Evolutionary conservation across 176 grass and related monocot genomes (phyloP), one percentile per base, ranked within the genome.

Genomic region (Cenchrus purpureus): DNA sequence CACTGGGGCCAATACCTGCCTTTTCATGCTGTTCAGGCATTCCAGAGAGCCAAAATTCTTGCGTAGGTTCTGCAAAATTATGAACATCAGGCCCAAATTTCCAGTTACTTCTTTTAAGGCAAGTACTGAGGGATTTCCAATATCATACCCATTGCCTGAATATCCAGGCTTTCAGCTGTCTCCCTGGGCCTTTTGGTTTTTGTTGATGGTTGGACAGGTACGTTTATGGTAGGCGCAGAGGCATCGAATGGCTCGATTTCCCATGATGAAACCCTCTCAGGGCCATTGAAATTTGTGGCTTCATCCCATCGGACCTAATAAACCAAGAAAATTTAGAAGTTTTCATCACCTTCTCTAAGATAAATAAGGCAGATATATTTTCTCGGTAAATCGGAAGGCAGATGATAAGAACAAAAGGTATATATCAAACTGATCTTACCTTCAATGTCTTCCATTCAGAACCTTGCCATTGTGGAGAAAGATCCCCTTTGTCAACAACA

Each of bases 261-360:
- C 97, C 97, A 99, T 69, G 91, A 90, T 40, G 91, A 99, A 81
- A 99, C 91, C 81, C 87, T 99, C 58, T 89, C 97, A 48, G 93
- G 93, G 59, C 91, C 87, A 32, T 37, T 87, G 53, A 92, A 83
- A 51, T 88, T 92, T 83, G 97, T 82, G 19, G 56, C 61, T 59
- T 99, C 97, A 67, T 99, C 97, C 97, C 97, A 99, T 85, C 89
- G 85, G 75, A 96, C 97, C 97, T 99, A 68, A 61, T 99, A 68
- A 61, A 64, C 4, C 56, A 20, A 64, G 16, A 40, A 87, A 80
- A 74, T 32, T 32, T 6, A 78, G 45, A 71, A 55, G 31, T 1
- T 2, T 64, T 84, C 63, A 71, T 44, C 40, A 61, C 14, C 52
- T 53, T 46, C 25, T 77, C 9, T 19, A 13, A 62, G 44, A 34